phyloP scores from a whole-genome alignment of 176 grass and related monocot species.

The Musa schizocarpa region DNA sequence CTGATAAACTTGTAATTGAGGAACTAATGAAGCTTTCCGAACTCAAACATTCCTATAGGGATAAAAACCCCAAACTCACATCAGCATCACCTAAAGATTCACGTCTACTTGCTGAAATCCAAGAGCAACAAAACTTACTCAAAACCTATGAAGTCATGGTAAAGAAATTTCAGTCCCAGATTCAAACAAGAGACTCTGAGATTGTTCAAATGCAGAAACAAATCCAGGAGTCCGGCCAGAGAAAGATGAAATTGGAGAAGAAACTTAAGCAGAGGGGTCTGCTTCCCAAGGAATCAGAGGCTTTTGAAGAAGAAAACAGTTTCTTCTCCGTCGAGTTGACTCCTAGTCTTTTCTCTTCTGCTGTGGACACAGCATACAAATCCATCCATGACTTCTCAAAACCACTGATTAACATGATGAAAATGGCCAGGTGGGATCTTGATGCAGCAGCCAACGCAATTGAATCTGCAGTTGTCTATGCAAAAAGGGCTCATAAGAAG shows the following conservation, averaged over 20 bases:
- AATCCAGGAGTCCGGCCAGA: constrained; percentile 68
- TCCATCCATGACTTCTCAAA: constrained; percentile 95
- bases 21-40: constrained; percentile 84
- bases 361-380: constrained; percentile 67
- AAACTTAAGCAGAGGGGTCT: constrained; percentile 91
- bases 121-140: constrained; percentile 81
- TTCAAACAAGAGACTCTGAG: constrained; percentile 79
- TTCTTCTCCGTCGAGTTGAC: constrained; percentile 89
- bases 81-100: constrained; percentile 79
- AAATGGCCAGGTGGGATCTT: constrained; percentile 85
- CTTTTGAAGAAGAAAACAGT: constrained; percentile 71
- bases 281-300: constrained; percentile 69
- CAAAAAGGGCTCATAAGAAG: constrained; percentile 2
- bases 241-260: constrained; percentile 86
- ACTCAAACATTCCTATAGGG: constrained; percentile 87
- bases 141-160: constrained; percentile 50
- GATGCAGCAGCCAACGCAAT: constrained; percentile 4
- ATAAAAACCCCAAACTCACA: constrained; percentile 73
- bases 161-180: constrained; percentile 72
- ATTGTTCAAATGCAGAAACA: constrained; percentile 61
- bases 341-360: constrained; percentile 65
- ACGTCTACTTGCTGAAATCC: constrained; percentile 73
- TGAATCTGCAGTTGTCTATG: constrained; percentile 5
- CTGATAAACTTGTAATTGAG: constrained; percentile 89
- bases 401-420: constrained; percentile 98